phyloP scores from a whole-genome alignment of 2,329 filamentous ascomycete species.

The Acrodontium crateriforme region DNA sequence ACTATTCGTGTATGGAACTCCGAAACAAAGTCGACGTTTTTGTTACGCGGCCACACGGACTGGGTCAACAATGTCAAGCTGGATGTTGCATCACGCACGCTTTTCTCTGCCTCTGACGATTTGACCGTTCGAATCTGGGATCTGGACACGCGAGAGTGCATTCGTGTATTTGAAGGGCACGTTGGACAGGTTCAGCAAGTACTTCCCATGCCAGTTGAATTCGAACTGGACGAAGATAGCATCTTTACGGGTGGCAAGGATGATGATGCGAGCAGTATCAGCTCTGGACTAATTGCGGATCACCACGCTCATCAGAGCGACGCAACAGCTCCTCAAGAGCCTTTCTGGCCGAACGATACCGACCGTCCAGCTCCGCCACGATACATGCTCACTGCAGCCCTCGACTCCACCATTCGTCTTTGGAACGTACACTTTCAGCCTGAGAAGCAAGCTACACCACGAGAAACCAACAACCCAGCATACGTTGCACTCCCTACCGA shows the following conservation, averaged over 20 bases:
- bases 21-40: constrained; percentile 64
- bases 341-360: constrained; percentile 46
- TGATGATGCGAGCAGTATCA: constrained; percentile 22
- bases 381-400: constrained; percentile 84
- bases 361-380: constrained; percentile 61
- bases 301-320: constrained; percentile 4
- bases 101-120: constrained; percentile 90
- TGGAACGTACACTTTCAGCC: constrained; percentile 56
- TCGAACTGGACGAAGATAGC: constrained; percentile 61
- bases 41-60: constrained; percentile 71
- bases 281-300: constrained; percentile 12
- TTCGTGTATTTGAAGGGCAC: constrained; percentile 70
- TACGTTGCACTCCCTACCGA: constrained; percentile 19
- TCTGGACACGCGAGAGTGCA: constrained; percentile 66
- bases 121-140: constrained; percentile 88
- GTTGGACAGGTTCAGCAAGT: constrained; percentile 94
- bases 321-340: constrained; percentile 7
- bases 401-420: constrained; percentile 81
- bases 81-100: constrained; percentile 55
- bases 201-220: constrained; percentile 68
- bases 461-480: constrained; percentile 4
- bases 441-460: constrained; percentile 2
- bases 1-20: constrained; percentile 92
- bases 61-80: constrained; percentile 96
- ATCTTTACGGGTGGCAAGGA: constrained; percentile 43